Evolutionary conservation across 805 yeast genomes (phyloP).

Genomic region (Hanseniaspora meyeri): DNA sequence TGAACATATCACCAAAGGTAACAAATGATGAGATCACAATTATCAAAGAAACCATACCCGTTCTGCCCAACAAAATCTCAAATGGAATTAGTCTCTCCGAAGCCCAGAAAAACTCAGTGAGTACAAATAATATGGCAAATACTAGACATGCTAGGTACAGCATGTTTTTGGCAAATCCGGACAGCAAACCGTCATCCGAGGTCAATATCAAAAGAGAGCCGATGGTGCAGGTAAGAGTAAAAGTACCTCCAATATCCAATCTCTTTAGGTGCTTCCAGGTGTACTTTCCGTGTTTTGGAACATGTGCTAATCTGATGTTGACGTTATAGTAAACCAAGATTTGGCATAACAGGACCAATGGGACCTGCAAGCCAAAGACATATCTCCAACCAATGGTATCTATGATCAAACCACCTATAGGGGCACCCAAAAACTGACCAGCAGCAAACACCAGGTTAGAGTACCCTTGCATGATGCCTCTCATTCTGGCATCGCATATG

Average conservation of each 20-base stretch:
- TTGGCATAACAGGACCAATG: slow-evolving; percentile 33
- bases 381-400: slow-evolving; percentile 55
- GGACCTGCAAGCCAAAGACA: slow-evolving; percentile 40
- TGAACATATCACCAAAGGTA: slow-evolving; percentile 40
- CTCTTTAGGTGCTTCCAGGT: slow-evolving; percentile 38
- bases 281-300: slow-evolving; percentile 36
- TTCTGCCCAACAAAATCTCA: slow-evolving; percentile 38
- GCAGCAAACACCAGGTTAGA: slow-evolving; percentile 64
- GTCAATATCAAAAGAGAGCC: slow-evolving; percentile 36
- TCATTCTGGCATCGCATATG: slow-evolving; percentile 56
- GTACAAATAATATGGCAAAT: slow-evolving; percentile 19
- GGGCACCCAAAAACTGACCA: slow-evolving; percentile 65
- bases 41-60: slow-evolving; percentile 41
- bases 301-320: slow-evolving; percentile 39
- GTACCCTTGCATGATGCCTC: slow-evolving; percentile 75
- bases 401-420: slow-evolving; percentile 49
- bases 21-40: slow-evolving; percentile 36
- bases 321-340: slow-evolving; percentile 27
- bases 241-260: slow-evolving; percentile 58
- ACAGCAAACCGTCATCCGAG: slow-evolving; percentile 34
- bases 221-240: slow-evolving; percentile 44
- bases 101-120: slow-evolving; percentile 28
- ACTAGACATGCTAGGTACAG: slow-evolving; percentile 23
- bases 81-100: slow-evolving; percentile 52
- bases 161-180: slow-evolving; percentile 26